Conservation (phyloP, 1,284 basidiomycete species). For the Tausonia pullulans region DNA sequence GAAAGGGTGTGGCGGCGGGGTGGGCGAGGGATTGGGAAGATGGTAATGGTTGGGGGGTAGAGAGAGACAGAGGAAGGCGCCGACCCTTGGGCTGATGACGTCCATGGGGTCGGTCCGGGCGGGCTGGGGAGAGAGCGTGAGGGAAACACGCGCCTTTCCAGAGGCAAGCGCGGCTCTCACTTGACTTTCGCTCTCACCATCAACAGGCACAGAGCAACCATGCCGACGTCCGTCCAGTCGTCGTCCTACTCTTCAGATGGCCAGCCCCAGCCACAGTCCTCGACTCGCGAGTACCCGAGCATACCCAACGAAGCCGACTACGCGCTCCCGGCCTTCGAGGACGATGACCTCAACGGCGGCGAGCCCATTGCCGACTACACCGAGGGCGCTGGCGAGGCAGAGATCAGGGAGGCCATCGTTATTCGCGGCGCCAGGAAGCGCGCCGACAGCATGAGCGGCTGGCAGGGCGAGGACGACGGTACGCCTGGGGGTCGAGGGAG, state of each 20-base stretch:
- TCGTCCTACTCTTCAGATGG: background rate
- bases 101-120: too few relatives aligned
- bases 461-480: conserved; percentile 15
- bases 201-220: background rate
- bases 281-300: background rate
- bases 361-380: conserved; percentile 10
- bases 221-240: background rate
- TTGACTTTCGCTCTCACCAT: background rate
- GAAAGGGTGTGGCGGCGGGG: background rate
- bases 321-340: background rate
- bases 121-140: too few relatives aligned
- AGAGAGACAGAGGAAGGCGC: background rate
- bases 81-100: background rate
- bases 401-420: conserved; percentile 13
- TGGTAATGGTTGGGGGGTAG: background rate
- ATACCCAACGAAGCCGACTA: conserved; percentile 1
- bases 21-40: background rate
- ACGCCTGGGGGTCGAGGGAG: background rate
- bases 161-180: background rate
- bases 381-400: conserved; percentile 7
- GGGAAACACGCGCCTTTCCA: background rate
- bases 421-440: background rate
- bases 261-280: background rate
- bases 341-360: background rate
- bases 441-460: conserved; percentile 16